A percentile compares a stretch with the other conserved stretches of the same genome.
Evolutionary conservation across 192 early-diverging fungal genomes (phyloP).

Genomic region (Coemansia sp.): DNA sequence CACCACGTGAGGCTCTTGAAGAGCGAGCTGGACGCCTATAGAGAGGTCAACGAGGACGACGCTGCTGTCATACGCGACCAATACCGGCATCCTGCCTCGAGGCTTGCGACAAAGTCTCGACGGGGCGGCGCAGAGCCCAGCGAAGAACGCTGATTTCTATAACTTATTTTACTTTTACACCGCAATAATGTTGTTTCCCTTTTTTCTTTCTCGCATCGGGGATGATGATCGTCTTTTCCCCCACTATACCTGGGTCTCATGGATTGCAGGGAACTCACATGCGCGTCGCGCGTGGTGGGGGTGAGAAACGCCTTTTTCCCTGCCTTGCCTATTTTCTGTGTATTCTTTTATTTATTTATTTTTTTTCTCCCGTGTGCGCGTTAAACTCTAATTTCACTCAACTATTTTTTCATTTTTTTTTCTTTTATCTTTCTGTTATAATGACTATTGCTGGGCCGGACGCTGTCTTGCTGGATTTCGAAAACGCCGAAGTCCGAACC

Average conservation of each 20-base stretch:
- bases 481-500: conserved; percentile 47
- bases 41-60: conserved; percentile 47
- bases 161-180: conserved; percentile 4
- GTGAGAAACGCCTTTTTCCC: background rate
- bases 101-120: background rate
- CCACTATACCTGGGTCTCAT: background rate
- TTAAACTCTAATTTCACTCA: conserved; percentile 1
- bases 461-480: conserved; percentile 44
- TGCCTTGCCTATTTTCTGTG: background rate
- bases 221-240: background rate
- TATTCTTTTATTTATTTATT: conserved; percentile 3
- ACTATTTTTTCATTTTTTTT: background rate
- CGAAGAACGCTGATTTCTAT: conserved; percentile 12
- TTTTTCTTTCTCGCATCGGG: background rate
- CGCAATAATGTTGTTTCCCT: conserved; percentile 5
- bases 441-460: conserved; percentile 8
- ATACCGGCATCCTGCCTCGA: background rate
- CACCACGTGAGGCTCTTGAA: conserved; percentile 26
- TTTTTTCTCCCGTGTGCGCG: conserved; percentile 5
- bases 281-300: background rate
- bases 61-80: conserved; percentile 14
- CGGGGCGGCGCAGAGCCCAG: conserved; percentile 3
- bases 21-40: conserved; percentile 53
- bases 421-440: background rate
- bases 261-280: background rate